Base-by-base conservation (phyloP, 768 basidiomycete genomes). In the Nevesoporus exiguus region DNA sequence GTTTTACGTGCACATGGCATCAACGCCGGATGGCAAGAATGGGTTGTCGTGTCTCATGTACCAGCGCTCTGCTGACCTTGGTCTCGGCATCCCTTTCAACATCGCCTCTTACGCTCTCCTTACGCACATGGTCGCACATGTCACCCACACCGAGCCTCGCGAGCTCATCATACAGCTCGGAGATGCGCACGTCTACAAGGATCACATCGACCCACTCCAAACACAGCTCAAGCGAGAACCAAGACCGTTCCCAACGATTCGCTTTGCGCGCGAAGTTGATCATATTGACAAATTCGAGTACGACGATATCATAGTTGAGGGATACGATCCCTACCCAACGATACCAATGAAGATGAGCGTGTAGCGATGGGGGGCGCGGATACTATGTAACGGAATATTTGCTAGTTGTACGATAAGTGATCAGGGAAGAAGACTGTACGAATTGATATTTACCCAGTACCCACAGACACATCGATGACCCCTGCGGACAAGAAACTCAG, bases 281-380 rank as follows among this genome's bases (percentile, higher is more conserved):
- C 80, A 83, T 55, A 89, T 98, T 39, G 94, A 97, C 67, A 86
- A 85, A 51, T 93, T 96, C 65, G 76, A 73, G 52, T 81, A 78
- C 49, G 80, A 80, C n/a, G 95, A 98, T 70, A 82, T 97, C 52
- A 80, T 85, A 48, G 82, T 98, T 10, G 88, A 92, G 52, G 90
- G 91, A 3, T 98, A 98, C 66, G 78, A 89, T 57, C 86, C 90
- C 10, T 82, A 93, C 68, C 86, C 86, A 2, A 77, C 81, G 58
- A 91, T 98, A 62, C 77, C 88, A 29, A 97, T 97, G 94, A 93
- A 94, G 76, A 97, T 98, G 96, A 93, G 90, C 69, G 91, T 93
- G 42, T 91, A 71, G 17, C 22, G 17, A 36, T 29, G 13, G 3
- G 30, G n/a, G 5, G 24, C 22, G 31, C 21, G 17, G 52, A 52